Percentiles rank a stretch among this genome's conserved stretches.
Conservation (phyloP, 129 eudicot species). For the Deinandra increscens region DNA sequence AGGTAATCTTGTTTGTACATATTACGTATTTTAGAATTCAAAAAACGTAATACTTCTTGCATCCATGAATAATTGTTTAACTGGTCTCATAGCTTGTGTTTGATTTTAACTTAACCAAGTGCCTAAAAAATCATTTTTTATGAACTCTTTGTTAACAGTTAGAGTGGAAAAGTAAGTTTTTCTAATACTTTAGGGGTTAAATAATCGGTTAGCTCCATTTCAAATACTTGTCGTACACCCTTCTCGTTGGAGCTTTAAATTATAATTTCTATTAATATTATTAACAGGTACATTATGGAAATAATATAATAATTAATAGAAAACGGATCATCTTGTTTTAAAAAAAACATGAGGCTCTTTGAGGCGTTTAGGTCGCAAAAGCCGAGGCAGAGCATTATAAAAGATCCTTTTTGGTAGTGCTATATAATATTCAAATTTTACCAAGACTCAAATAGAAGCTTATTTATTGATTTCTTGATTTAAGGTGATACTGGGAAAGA, state of each 20-base stretch:
- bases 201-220: neutral
- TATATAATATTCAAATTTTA: neutral
- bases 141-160: neutral
- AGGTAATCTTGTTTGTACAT: constrained; percentile 41
- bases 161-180: neutral
- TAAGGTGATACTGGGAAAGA: constrained; percentile 79
- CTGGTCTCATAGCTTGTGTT: neutral
- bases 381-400: no score
- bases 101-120: neutral
- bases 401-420: neutral
- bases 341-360: no score
- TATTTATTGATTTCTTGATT: neutral
- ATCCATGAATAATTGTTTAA: neutral
- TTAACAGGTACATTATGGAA: neutral
- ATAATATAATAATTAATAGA: neutral
- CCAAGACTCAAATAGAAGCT: neutral
- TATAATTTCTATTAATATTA: neutral
- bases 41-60: neutral
- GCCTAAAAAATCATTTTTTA: no score
- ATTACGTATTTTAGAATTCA: neutral
- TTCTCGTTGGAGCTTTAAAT: neutral
- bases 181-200: neutral
- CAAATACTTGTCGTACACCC: neutral
- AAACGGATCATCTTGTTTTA: neutral
- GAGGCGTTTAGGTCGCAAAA: no score